A percentile compares a stretch with the other conserved stretches of the same genome.
phyloP scores from a whole-genome alignment of 2,329 filamentous ascomycete species.

The Claviceps digitariae region DNA sequence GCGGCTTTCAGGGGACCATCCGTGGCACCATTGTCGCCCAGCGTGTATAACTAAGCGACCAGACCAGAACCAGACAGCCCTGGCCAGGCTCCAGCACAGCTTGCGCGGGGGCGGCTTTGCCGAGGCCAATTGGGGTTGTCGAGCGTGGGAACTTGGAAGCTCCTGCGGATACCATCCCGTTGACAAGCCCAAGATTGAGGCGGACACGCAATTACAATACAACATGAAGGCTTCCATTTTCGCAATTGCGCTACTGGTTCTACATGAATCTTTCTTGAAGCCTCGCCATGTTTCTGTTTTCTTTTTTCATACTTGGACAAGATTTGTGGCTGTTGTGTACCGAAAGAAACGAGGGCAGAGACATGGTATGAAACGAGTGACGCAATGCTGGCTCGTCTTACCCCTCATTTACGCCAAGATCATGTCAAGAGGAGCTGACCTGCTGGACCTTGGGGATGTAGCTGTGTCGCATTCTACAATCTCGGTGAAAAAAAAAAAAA shows the following conservation, averaged over 20 bases:
- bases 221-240: not conserved
- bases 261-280: not conserved
- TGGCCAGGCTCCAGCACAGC: not conserved
- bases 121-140: not conserved
- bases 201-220: too few species aligned
- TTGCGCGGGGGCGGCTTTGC: not conserved
- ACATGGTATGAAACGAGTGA: not conserved
- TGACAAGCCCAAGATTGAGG: too few species aligned
- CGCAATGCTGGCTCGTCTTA: not conserved
- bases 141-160: not conserved
- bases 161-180: not conserved
- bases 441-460: not conserved
- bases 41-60: conserved; percentile 4
- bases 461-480: not conserved
- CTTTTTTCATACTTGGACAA: not conserved
- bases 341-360: not conserved
- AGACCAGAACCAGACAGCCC: not conserved
- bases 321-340: not conserved
- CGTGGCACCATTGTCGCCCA: not conserved
- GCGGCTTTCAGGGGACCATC: not conserved
- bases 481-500: not conserved
- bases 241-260: not conserved
- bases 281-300: not conserved
- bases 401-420: not conserved
- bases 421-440: not conserved